Evolutionary conservation across 192 early-diverging fungal genomes (phyloP).

Genomic region (Coemansia sp.): DNA sequence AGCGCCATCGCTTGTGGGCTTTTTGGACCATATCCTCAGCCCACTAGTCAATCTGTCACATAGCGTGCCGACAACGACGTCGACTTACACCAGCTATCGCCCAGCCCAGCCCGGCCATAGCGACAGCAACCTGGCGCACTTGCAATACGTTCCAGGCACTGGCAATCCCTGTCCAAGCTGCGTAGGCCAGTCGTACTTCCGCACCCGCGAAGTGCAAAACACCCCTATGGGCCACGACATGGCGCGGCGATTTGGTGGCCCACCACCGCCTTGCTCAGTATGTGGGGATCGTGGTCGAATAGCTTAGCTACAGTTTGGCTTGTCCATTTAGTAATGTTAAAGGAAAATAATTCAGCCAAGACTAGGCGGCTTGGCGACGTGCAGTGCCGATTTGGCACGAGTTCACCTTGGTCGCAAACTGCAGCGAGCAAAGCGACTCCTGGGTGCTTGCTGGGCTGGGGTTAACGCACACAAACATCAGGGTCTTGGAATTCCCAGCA

Average conservation of each 20-base stretch:
- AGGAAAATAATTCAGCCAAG: background rate
- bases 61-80: background rate
- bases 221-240: slow-evolving; percentile 14
- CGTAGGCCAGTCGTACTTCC: slow-evolving; percentile 39
- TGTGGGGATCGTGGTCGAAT: slow-evolving; percentile 32
- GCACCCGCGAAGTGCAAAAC: slow-evolving; percentile 10
- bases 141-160: slow-evolving; percentile 26
- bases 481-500: slow-evolving; percentile 88
- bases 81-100: background rate
- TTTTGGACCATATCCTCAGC: slow-evolving; percentile 28
- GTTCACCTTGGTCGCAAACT: slow-evolving; percentile 97
- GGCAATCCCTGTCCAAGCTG: slow-evolving; percentile 38
- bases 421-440: slow-evolving; percentile 86
- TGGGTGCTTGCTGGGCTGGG: slow-evolving; percentile 75
- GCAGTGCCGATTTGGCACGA: slow-evolving; percentile 87
- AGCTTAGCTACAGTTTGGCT: background rate
- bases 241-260: slow-evolving; percentile 14
- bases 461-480: slow-evolving; percentile 98
- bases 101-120: background rate
- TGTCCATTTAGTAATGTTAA: background rate
- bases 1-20: slow-evolving; percentile 24
- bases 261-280: slow-evolving; percentile 31
- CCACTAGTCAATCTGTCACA: slow-evolving; percentile 6
- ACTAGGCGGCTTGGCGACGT: slow-evolving; percentile 37
- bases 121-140: background rate